A percentile compares a stretch with the other conserved stretches of the same genome.
These are phyloP conservation scores for Ilyonectria sp. DNA, from an alignment of 2,329 filamentous ascomycete genomes.

Conservation along the genomic window DNA sequence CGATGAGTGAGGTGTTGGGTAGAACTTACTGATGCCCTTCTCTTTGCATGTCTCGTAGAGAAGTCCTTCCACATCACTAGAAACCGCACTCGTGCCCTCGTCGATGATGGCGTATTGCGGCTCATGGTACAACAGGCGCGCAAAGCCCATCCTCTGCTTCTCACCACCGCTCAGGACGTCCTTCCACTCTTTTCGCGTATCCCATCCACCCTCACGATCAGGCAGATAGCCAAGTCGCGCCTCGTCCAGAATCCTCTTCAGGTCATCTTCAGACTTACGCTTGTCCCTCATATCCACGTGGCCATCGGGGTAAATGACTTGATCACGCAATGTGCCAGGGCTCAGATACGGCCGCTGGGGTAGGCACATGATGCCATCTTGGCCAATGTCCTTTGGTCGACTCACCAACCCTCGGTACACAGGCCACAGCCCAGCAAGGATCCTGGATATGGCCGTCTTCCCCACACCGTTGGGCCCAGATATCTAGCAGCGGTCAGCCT, in stretches of 20 bases:
- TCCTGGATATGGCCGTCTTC: constrained; percentile 89
- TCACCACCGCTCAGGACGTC: constrained; percentile 97
- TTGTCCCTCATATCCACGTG: constrained; percentile 93
- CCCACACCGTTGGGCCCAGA: constrained; percentile 96
- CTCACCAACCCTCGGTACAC: constrained; percentile 94
- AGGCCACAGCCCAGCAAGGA: constrained; percentile 95
- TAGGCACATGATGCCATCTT: constrained; percentile 98
- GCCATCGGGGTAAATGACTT: constrained; percentile 97
- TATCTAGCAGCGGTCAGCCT: constrained; percentile 65
- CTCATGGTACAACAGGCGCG: constrained; percentile 93
- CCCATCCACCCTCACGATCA: constrained; percentile 94
- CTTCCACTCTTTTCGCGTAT: constrained; percentile 98
- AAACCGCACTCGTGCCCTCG: constrained; percentile 95
- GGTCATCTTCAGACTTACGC: constrained; percentile 82
- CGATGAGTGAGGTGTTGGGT: neutral
- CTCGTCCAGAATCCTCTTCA: constrained; percentile 84
- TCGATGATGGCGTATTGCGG: constrained; percentile 95
- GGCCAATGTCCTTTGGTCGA: constrained; percentile 83
- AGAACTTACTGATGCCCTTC: constrained; percentile 86
- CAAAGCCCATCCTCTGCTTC: constrained; percentile 96
- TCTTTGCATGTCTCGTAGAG: constrained; percentile 95
- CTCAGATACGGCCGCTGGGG: constrained; percentile 94
- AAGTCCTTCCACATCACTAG: constrained; percentile 92
- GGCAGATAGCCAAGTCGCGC: constrained; percentile 91
- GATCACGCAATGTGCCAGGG: constrained; percentile 92